Evolutionary conservation across 768 basidiomycete species (phyloP).

Genomic region (Hypsizygus marmoreus): DNA sequence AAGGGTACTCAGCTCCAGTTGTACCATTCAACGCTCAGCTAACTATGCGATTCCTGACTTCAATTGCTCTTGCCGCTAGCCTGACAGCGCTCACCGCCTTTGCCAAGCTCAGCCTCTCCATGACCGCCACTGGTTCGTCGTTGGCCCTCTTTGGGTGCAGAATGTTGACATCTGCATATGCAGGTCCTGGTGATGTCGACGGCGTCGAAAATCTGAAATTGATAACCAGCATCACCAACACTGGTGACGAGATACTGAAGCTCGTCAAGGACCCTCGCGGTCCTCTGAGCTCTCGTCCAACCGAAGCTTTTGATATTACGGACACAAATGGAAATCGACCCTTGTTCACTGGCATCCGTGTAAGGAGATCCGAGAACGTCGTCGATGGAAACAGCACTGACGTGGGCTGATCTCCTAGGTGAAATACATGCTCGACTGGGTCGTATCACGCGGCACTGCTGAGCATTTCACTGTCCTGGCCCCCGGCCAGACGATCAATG

Average conservation of each 20-base stretch:
- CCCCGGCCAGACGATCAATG: neutral
- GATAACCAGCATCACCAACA: conserved; percentile 29
- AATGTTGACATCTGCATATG: no score
- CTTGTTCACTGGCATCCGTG: conserved; percentile 21
- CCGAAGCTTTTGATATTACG: conserved; percentile 26
- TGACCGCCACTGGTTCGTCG: no score
- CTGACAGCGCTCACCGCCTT: no score
- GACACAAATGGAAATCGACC: conserved; percentile 22
- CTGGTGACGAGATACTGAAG: conserved; percentile 32
- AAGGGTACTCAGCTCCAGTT: no score
- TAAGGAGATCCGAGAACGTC: conserved; percentile 23
- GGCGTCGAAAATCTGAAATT: conserved; percentile 29
- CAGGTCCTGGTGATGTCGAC: conserved; percentile 11
- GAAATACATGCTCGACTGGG: neutral
- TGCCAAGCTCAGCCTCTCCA: no score
- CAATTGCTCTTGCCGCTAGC: no score
- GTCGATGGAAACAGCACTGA: neutral
- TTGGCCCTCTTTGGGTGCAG: no score
- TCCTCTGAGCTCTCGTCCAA: conserved; percentile 23
- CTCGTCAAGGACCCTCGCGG: conserved; percentile 31
- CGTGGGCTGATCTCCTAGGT: neutral
- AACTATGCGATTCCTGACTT: no score
- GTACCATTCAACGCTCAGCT: no score
- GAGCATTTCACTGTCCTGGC: conserved; percentile 27
- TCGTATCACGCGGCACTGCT: conserved; percentile 8